Base-by-base conservation (phyloP, 1,284 basidiomycete species). In the Leccinum pseudoinsigne region DNA sequence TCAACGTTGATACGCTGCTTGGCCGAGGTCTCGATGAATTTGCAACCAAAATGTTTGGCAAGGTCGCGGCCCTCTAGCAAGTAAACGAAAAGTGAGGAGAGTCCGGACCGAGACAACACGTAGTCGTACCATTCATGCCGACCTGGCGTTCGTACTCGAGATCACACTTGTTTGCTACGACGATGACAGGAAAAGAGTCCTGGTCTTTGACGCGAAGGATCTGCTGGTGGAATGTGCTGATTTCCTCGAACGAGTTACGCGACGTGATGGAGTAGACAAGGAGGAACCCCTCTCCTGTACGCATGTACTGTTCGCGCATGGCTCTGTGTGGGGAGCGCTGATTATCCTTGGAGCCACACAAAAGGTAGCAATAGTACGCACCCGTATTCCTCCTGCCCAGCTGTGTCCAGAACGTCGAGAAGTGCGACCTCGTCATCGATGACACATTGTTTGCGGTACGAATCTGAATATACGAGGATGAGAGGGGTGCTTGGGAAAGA, bases 321-420 rank as follows among this genome's bases (percentile, higher is more conserved):
- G 95, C 95, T 66, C 94, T 96, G 72, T 59, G 61, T 23, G 57
- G 9, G 18, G 36, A 55, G 6, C 26, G 36, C 31, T 45, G 47
- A 36, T 56, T 63, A 64, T 51, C n/a, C 6, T 12, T 18, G 18
- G 45, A 53, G 56, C 34, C 58, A 58, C 14, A 31, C n/a, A 23
- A 9, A n/a, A 1, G 11, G 8, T 7, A 12, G 50, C 31, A 62
- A 59, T 62, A 31, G 34, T 36, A 85, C 92, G 65, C 69, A 97
- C 95, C 92, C 94, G 77, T 99, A 99, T 83, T 99, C 97, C 79
- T 99, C 97, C 79, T 99, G 97, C 55, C 97, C 97, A 57, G 97
- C 97, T 4, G 97, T 99, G 80, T 99, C 97, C 68, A 99, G 86
- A 59, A 99, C 96, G 74, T 99, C 97, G 62, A 99, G 87, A 60